Evolutionary conservation across 2,329 filamentous ascomycete species (phyloP), one percentile per base, ranked within the genome.

Genomic region (Pseudocercospora pini-densiflorae): DNA sequence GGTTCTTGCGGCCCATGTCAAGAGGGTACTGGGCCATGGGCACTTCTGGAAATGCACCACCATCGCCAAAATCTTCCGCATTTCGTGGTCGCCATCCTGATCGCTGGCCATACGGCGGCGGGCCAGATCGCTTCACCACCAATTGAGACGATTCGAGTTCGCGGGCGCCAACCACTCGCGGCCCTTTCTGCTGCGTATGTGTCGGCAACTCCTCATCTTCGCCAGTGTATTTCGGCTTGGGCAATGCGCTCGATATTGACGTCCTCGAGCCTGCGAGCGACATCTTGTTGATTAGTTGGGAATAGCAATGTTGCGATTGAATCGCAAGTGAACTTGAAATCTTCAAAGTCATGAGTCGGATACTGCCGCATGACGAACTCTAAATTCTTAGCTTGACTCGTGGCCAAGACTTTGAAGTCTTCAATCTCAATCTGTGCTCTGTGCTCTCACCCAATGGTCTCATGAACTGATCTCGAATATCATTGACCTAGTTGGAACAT

Each of bases 1-100:
- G 85, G 10, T 73, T 73, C 80, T 97, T 96, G 74, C 90, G 89
- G 65, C 94, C 94, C 93, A 98, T 97, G 66, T 97, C 92, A 59
- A 97, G 87, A 10, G 95, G 95, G 77, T 98, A 99, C 77, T 99
- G 95, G 51, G 94, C 95, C 61, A 98, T 89, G 14, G 92, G 90
- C 29, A 97, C 90, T 81, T 98, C 94, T 43, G 95, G 95, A 77
- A 97, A 99, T 61, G 94, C 93, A 74, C 95, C 95, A 70, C 95
- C 95, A 84, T 98, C 94, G 74, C 92, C 94, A 81, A 94, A 99
- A 79, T 99, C 95, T 77, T 97, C 94, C 70, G 91, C 88, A 47
- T 86, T 86, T 75, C 94, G 90, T 33, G 95, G 95, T 71, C 95
- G 89, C 95, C 95, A 99, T 87, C 92, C 92, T 78, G 88, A 81